These are phyloP conservation scores for Leccinum subrobustum DNA, from an alignment of 1,284 basidiomycete genomes.

Conservation along the genomic window DNA sequence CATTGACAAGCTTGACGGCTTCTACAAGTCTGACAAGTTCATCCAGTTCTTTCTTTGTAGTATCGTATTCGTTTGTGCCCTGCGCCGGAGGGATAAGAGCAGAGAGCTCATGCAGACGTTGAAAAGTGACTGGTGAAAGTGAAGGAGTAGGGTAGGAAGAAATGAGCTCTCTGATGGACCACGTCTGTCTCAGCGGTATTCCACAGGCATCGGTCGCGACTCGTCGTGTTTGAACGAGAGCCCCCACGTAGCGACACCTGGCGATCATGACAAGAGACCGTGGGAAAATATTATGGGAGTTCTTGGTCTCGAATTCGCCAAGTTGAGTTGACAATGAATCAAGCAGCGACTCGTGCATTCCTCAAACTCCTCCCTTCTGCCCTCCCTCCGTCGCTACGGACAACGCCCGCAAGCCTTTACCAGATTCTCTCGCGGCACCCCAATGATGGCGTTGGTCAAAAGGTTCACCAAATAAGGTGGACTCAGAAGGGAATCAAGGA, in stretches of 20 bases:
- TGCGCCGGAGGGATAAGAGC: slow-evolving; percentile 63
- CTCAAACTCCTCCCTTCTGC: slow-evolving; percentile 51
- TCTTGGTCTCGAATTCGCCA: too few relatives aligned
- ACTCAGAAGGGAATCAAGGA: slow-evolving; percentile 59
- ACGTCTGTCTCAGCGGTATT: slow-evolving; percentile 63
- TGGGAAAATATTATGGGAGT: slow-evolving; percentile 20
- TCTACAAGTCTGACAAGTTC: slow-evolving; percentile 73
- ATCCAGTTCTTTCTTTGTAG: slow-evolving; percentile 58
- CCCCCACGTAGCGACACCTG: not conserved
- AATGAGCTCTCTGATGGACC: slow-evolving; percentile 73
- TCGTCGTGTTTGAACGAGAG: slow-evolving; percentile 9
- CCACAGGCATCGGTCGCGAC: slow-evolving; percentile 51
- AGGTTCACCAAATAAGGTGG: slow-evolving; percentile 74
- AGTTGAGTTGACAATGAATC: slow-evolving; percentile 22
- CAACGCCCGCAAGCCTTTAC: slow-evolving; percentile 59
- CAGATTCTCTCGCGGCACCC: slow-evolving; percentile 70
- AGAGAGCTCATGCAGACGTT: slow-evolving; percentile 64
- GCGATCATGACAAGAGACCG: slow-evolving; percentile 12
- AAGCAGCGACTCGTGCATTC: slow-evolving; percentile 41
- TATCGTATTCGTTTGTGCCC: slow-evolving; percentile 48
- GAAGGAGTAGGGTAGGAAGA: slow-evolving; percentile 71
- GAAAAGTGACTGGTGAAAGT: slow-evolving; percentile 53
- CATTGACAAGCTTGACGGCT: slow-evolving; percentile 66
- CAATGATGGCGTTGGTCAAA: slow-evolving; percentile 61
- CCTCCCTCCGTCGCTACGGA: slow-evolving; percentile 57